These are phyloP conservation scores for Backusella parvicylindrica DNA, from an alignment of 192 early-diverging fungal genomes.

Conservation along the genomic window DNA sequence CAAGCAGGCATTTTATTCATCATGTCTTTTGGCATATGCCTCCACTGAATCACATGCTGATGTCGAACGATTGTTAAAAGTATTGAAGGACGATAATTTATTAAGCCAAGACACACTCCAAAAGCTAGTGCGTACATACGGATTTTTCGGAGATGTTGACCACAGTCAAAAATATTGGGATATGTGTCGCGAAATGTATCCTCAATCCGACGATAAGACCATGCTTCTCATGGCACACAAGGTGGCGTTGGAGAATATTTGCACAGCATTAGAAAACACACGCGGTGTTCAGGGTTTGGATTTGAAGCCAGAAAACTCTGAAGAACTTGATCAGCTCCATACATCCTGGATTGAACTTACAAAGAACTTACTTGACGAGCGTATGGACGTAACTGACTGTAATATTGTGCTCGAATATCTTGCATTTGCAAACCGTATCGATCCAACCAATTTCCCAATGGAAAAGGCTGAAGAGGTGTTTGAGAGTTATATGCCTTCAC, in stretches of 20 bases:
- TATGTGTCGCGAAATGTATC: slow-evolving; percentile 1
- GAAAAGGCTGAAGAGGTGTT: slow-evolving; percentile 19
- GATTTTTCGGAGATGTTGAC: slow-evolving; percentile 4
- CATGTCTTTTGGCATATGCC: slow-evolving; percentile 13
- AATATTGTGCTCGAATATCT: slow-evolving; percentile 29
- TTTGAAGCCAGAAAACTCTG: neutral
- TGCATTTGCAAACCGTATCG: slow-evolving; percentile 28
- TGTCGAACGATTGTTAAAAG: neutral
- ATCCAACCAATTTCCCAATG: slow-evolving; percentile 24
- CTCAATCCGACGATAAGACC: neutral
- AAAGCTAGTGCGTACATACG: slow-evolving; percentile 19
- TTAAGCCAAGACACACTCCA: neutral
- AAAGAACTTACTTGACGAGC: slow-evolving; percentile 3
- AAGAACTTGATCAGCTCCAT: slow-evolving; percentile 7
- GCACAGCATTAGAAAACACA: neutral
- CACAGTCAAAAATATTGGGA: neutral
- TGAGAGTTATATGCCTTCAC: slow-evolving; percentile 22
- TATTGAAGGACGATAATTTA: neutral
- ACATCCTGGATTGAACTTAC: slow-evolving; percentile 13
- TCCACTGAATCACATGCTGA: slow-evolving; percentile 9
- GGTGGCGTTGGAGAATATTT: neutral
- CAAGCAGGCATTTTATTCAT: neutral
- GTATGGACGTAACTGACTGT: slow-evolving; percentile 11
- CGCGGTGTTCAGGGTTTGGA: slow-evolving; percentile 6
- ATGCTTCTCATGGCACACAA: slow-evolving; percentile 23